These are phyloP conservation scores for Elaeagnus macrophylla DNA, from an alignment of 306 rosid species.

Conservation along the genomic window DNA sequence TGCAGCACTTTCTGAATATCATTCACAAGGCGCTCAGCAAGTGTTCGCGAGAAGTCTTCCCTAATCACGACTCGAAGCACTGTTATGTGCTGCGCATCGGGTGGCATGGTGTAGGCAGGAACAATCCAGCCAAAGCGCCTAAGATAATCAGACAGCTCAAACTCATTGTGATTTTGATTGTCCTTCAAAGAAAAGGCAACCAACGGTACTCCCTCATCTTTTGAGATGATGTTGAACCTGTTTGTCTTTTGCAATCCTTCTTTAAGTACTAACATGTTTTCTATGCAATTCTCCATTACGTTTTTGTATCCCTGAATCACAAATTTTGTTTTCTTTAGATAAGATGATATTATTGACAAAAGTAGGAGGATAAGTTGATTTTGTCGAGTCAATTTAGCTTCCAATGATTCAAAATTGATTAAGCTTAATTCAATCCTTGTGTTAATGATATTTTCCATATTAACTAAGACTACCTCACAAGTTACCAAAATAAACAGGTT, in stretches of 20 bases:
- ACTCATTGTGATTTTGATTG: conserved; percentile 46
- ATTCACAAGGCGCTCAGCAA: conserved; percentile 69
- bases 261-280: conserved; percentile 76
- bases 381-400: too few species aligned
- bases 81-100: conserved; percentile 68
- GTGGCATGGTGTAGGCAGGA: conserved; percentile 92
- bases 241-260: conserved; percentile 63
- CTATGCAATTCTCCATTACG: conserved; percentile 86
- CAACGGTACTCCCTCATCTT: conserved; percentile 75
- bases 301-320: conserved; percentile 59
- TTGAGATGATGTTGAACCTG: conserved; percentile 62
- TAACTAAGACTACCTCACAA: too few species aligned
- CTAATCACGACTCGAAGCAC: conserved; percentile 83
- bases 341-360: neutral
- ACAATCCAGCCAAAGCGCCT: conserved; percentile 91
- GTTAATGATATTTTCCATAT: neutral
- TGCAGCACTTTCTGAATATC: conserved; percentile 60
- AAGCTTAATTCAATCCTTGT: too few species aligned
- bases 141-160: conserved; percentile 60
- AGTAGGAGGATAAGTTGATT: neutral
- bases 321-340: neutral
- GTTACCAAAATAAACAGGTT: too few species aligned
- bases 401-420: neutral
- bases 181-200: conserved; percentile 82
- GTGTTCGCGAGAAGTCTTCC: conserved; percentile 81